Conservation (phyloP, 192 early-diverging fungal species). For the Backusella tarrabulga region DNA sequence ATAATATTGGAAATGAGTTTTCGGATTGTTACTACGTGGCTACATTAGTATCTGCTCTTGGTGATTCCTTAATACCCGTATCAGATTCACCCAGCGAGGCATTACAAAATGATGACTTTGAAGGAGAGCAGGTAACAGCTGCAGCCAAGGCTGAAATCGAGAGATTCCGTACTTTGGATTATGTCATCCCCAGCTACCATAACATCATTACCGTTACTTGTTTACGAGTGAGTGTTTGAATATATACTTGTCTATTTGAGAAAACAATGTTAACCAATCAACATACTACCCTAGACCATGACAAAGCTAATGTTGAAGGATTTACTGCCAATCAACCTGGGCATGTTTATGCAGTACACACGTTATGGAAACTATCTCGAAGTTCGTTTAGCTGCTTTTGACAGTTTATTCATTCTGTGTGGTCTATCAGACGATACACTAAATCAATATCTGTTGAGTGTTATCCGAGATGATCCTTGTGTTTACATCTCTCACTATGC, state of each 20-base stretch:
- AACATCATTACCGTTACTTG: slow-evolving; percentile 82
- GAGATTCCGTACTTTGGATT: slow-evolving; percentile 73
- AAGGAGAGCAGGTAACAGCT: slow-evolving; percentile 49
- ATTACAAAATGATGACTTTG: slow-evolving; percentile 36
- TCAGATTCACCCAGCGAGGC: slow-evolving; percentile 35
- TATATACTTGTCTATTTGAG: neutral
- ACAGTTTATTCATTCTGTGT: slow-evolving; percentile 72
- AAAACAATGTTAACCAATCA: neutral
- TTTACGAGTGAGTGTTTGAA: slow-evolving; percentile 54
- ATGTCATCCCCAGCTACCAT: slow-evolving; percentile 82
- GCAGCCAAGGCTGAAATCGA: slow-evolving; percentile 72
- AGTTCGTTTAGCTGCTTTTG: slow-evolving; percentile 73
- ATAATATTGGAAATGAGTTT: slow-evolving; percentile 87
- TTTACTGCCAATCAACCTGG: slow-evolving; percentile 65
- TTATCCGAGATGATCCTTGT: slow-evolving; percentile 63
- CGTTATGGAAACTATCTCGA: slow-evolving; percentile 66
- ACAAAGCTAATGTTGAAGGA: slow-evolving; percentile 66
- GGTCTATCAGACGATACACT: slow-evolving; percentile 48
- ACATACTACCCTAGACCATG: slow-evolving; percentile 34
- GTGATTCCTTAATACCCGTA: slow-evolving; percentile 59
- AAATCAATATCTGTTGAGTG: slow-evolving; percentile 55
- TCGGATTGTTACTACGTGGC: slow-evolving; percentile 81
- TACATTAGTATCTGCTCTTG: slow-evolving; percentile 69
- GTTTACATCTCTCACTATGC: slow-evolving; percentile 60
- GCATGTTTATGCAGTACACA: slow-evolving; percentile 71